Evolutionary conservation across 345 rosid genomes (phyloP), one percentile per base, ranked within the genome.

Genomic region (Conringia planisiliqua): DNA sequence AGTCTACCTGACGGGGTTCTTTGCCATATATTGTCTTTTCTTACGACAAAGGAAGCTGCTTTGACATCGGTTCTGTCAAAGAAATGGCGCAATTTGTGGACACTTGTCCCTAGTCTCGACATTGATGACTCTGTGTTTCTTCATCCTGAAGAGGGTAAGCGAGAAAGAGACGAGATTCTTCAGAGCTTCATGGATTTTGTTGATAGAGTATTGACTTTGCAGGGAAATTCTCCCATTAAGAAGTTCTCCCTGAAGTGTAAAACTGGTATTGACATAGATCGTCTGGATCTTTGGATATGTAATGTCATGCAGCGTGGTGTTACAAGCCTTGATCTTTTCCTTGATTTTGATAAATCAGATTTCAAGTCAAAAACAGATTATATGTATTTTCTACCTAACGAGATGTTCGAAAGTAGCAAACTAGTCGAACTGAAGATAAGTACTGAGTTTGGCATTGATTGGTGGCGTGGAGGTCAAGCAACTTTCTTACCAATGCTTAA

Each of bases 141-240:
- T 29, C 4, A 46, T 17, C 69, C 69, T 0, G 42, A 64, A 29
- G 29, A 63, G 10, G 68, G 68, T 43, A 63, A 63, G 55, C 10
- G 40, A 10, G 69, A 65, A 46, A 65, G 42, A 24, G 30, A 18
- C 0, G 57, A 29, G 0, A 65, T 65, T 20, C 16, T 17, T 2
- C 30, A 30, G 6, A 30, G 59, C 42, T 50, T 66, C 33, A 13
- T 66, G 59, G 71, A 50, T 51, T 67, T 51, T 24, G 61, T 67
- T 4, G 59, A 54, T 27, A 54, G 17, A 10, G 35, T 54, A 1
- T 4, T 50, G 5, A 3, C 18, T 6, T 29, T 7, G 36, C 60
- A 27, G 5, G 60, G 60, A 7, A 8, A 55, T 1, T 3, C 60
- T 7, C 36, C 60, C 10, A 55, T 55, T 4, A 5, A 27, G 10